Evolutionary conservation across 192 early-diverging fungal species (phyloP).

Genomic region (Backusella liffmaniae): DNA sequence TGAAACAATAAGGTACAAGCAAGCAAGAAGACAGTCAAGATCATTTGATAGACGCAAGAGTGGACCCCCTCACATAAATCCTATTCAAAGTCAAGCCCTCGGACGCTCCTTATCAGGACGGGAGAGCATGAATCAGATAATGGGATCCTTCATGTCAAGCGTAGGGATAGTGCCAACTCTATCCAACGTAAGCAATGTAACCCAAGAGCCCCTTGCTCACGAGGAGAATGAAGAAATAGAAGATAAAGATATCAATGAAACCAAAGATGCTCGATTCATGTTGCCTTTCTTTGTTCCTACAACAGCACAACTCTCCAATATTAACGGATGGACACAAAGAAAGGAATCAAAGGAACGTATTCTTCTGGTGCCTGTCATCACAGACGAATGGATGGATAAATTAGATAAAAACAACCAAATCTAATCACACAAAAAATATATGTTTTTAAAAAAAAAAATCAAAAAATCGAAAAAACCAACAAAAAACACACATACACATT

Average conservation of each 20-base stretch:
- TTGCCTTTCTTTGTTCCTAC: slow-evolving; percentile 65
- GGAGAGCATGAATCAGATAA: slow-evolving; percentile 30
- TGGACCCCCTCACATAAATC: slow-evolving; percentile 1
- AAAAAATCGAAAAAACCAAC: neutral
- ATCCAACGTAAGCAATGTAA: neutral
- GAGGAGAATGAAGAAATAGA: slow-evolving; percentile 18
- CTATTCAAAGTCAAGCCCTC: neutral
- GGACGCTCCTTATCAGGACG: slow-evolving; percentile 22
- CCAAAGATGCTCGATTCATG: slow-evolving; percentile 53
- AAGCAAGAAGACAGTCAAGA: slow-evolving; percentile 17
- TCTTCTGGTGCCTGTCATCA: slow-evolving; percentile 25
- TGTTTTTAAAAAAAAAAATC: neutral
- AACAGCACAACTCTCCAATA: slow-evolving; percentile 35
- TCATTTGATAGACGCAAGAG: slow-evolving; percentile 16
- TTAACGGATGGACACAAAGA: neutral
- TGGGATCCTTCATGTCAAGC: slow-evolving; percentile 31
- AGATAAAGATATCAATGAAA: slow-evolving; percentile 31
- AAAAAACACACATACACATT: neutral
- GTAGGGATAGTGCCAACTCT: neutral
- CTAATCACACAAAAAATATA: neutral
- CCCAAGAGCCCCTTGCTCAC: neutral
- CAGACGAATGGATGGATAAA: slow-evolving; percentile 36
- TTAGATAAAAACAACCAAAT: slow-evolving; percentile 24
- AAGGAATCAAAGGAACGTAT: neutral
- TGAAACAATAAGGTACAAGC: slow-evolving; percentile 45